A percentile compares a stretch with the other conserved stretches of the same genome.
Evolutionary conservation across 176 grass and related monocot genomes (phyloP).

Genomic region (Cocos nucifera): DNA sequence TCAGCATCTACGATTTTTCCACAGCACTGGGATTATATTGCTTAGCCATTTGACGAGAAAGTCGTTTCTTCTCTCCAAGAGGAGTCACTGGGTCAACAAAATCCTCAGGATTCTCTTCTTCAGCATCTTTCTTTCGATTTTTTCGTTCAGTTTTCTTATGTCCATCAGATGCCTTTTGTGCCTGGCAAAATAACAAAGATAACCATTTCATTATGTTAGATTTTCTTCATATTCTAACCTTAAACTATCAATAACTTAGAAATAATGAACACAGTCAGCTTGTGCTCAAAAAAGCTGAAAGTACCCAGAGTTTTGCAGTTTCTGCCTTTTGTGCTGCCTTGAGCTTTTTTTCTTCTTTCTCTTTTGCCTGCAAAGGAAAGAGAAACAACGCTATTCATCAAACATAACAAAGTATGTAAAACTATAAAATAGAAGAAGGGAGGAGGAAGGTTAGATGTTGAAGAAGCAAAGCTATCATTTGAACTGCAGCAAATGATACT

Average conservation of each 20-base stretch:
- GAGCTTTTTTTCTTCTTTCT: conserved; percentile 61
- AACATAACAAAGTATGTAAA: neutral
- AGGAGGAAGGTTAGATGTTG: neutral
- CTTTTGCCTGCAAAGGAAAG: conserved; percentile 37
- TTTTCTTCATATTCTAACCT: no score
- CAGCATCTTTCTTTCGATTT: conserved; percentile 34
- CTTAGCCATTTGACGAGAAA: conserved; percentile 64
- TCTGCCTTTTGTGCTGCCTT: conserved; percentile 51
- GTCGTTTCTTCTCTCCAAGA: conserved; percentile 46
- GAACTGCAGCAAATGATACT: no score
- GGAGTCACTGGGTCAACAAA: conserved; percentile 40
- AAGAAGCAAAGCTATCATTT: no score
- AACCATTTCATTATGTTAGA: neutral
- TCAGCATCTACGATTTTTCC: conserved; percentile 53
- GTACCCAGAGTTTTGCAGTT: conserved; percentile 40
- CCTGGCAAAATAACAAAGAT: conserved; percentile 25
- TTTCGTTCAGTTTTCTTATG: conserved; percentile 54
- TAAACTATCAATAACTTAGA: neutral
- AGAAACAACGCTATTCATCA: neutral
- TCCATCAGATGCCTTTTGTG: conserved; percentile 39
- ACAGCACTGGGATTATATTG: conserved; percentile 57
- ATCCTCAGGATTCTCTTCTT: conserved; percentile 52
- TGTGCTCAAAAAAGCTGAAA: neutral
- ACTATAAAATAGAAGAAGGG: neutral
- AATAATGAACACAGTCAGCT: neutral